Percentiles rank a stretch among this genome's conserved stretches.
Evolutionary conservation across 306 rosid species (phyloP).

Genomic region (Abrus precatorius): DNA sequence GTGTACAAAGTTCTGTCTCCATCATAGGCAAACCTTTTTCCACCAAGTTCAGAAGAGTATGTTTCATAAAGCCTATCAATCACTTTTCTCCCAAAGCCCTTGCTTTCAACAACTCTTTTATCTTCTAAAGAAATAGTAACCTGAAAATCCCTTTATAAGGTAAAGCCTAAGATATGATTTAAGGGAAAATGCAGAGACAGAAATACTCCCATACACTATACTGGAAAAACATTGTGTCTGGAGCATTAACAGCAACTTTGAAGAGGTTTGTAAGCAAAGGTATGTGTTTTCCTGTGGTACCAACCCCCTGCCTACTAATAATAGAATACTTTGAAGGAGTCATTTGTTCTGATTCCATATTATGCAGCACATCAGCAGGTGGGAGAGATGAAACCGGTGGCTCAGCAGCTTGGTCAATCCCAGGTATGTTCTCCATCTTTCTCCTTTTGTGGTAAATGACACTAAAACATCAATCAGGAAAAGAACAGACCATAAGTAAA

Average conservation of each 20-base stretch:
- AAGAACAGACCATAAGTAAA: conserved; percentile 22
- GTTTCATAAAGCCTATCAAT: conserved; percentile 74
- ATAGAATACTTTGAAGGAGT: conserved; percentile 58
- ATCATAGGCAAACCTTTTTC: conserved; percentile 77
- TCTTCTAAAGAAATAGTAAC: conserved; percentile 75
- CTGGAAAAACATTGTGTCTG: conserved; percentile 84
- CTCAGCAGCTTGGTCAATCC: conserved; percentile 50
- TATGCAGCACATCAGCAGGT: conserved; percentile 43
- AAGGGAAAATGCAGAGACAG: conserved; percentile 26
- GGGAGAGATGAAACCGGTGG: conserved; percentile 51
- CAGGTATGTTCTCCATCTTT: conserved; percentile 53
- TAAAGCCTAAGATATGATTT: conserved; percentile 14
- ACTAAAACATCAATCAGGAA: conserved; percentile 35
- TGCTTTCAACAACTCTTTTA: conserved; percentile 64
- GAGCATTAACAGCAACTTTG: conserved; percentile 61
- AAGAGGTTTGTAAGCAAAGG: conserved; percentile 75
- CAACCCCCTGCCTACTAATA: conserved; percentile 66
- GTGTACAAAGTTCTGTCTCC: conserved; percentile 82
- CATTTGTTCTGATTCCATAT: conserved; percentile 48
- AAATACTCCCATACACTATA: conserved; percentile 68
- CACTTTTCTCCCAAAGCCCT: conserved; percentile 77
- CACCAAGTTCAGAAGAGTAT: conserved; percentile 70
- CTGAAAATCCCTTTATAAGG: conserved; percentile 56
- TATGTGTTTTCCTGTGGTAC: conserved; percentile 64
- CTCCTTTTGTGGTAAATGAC: conserved; percentile 24